Percentiles rank a stretch among this genome's conserved stretches.
These are phyloP conservation scores for Exophiala spinifera DNA, from an alignment of 2,329 filamentous ascomycete species.

Conservation along the genomic window DNA sequence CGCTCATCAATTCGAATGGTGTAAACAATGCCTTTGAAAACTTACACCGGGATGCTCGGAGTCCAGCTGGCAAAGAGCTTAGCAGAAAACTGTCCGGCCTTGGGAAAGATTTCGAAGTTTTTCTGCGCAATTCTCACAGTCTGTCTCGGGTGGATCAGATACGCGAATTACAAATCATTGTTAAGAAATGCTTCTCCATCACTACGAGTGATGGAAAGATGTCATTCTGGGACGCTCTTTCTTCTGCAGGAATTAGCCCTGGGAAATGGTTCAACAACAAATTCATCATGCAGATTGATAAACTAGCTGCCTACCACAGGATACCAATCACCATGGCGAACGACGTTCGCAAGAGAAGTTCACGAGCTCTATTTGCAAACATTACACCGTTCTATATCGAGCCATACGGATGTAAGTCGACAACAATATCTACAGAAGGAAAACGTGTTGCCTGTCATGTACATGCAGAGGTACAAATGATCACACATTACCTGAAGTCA, in stretches of 20 bases:
- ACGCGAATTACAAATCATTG: background rate
- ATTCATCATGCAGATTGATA: constrained; percentile 22
- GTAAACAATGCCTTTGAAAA: background rate
- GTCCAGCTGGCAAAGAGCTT: background rate
- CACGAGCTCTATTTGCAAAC: constrained; percentile 4
- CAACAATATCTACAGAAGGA: constrained; percentile 6
- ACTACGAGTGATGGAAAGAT: constrained; percentile 9
- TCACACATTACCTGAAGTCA: constrained; percentile 23
- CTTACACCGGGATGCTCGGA: constrained; percentile 3
- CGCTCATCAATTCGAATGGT: background rate
- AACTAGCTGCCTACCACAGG: constrained; percentile 22
- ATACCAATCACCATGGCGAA: constrained; percentile 13
- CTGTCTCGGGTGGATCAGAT: background rate
- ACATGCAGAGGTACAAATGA: constrained; percentile 29
- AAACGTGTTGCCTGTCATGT: constrained; percentile 19
- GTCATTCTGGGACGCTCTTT: constrained; percentile 5
- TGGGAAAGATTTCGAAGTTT: background rate
- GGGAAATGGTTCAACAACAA: constrained; percentile 16
- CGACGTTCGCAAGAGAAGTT: constrained; percentile 3
- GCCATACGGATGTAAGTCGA: constrained; percentile 10
- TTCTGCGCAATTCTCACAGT: background rate
- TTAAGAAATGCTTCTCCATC: constrained; percentile 8
- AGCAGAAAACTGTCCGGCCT: background rate
- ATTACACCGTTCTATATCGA: constrained; percentile 12
- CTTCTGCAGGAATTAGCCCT: constrained; percentile 4